phyloP scores from a whole-genome alignment of 176 grass and related monocot genomes.

The Thinopyrum elongatum region DNA sequence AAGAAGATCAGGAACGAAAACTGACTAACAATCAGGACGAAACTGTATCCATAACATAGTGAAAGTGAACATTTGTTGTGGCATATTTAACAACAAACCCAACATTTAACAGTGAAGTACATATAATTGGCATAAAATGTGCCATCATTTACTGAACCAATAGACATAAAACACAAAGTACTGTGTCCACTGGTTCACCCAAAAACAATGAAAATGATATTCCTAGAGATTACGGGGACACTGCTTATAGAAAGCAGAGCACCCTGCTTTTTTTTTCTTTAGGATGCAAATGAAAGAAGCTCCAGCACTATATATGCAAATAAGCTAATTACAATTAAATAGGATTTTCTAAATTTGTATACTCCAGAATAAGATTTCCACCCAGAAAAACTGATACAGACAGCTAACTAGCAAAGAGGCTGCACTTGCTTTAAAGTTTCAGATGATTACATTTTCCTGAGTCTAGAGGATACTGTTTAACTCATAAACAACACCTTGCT shows the following conservation, averaged over 20 bases:
- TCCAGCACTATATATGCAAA: neutral
- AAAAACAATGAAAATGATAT: conserved; percentile 52
- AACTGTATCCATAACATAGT: neutral
- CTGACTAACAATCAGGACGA: neutral
- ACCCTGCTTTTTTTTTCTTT: conserved; percentile 46
- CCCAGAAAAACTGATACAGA: too few relatives aligned
- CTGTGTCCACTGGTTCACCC: conserved; percentile 43
- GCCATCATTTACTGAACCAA: conserved; percentile 62
- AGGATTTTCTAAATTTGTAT: too few relatives aligned
- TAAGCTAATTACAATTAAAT: too few relatives aligned
- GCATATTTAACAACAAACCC: neutral
- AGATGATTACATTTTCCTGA: neutral
- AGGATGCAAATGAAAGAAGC: neutral
- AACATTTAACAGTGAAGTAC: neutral
- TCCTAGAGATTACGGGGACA: conserved; percentile 55
- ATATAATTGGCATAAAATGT: conserved; percentile 21
- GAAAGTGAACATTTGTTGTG: too few relatives aligned
- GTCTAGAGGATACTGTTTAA: neutral
- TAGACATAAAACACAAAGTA: conserved; percentile 31
- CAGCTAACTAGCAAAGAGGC: neutral
- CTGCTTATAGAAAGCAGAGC: conserved; percentile 29
- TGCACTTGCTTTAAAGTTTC: too few relatives aligned
- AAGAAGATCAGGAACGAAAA: neutral
- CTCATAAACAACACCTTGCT: too few relatives aligned
- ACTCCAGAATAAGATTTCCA: too few relatives aligned